Base-by-base conservation (phyloP, 176 grass and related monocot species). In the Rhynchospora breviuscula region DNA sequence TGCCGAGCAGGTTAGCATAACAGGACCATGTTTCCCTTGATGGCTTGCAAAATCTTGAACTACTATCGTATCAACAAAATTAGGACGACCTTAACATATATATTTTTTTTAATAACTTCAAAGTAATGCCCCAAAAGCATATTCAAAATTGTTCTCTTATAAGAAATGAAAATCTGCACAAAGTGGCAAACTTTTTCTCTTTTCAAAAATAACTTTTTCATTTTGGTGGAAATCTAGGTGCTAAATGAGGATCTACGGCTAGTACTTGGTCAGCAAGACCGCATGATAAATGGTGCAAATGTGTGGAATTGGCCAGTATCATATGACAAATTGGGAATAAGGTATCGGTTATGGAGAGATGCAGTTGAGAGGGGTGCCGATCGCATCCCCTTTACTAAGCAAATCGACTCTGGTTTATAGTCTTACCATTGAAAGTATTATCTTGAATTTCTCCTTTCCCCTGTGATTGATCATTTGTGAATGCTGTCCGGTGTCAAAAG, bases 221-320 rank as follows among this genome's bases (percentile, higher is more conserved):
- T 26, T 81, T 63, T 81, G 54, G 54, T 63, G 29, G 23, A 81
- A 81, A 29, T 45, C 8, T 89, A 95, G 96, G 96, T 99, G 17
- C 69, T 99, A 84, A 99, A 99, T 78, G 97, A 99, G 88, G 97
- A 99, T 66, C 88, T 99, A 15, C 82, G 97, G 65, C 83, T 99
- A 15, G 97, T 99, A 47, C 71, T 95, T 2, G 96, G 96, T 51
- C 96, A 95, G 60, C 96, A 99, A 87, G 96, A 99, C 17, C 93
- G 96, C 53, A 99, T 99, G 96, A 89, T 89, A 78, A 93, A 87
- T 47, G 96, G 96, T 0, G 96, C 88, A 49, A 95, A 99, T 9
- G 71, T 99, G 7, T 99, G 96, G 93, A 99, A 95, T 79, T 89
- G 63, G 85, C 96, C 96, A 0, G 93, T 96, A 9, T 93, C 89